Evolutionary conservation across 495 filamentous ascomycete genomes (phyloP).

Genomic region (Endocarpon pusillum): DNA sequence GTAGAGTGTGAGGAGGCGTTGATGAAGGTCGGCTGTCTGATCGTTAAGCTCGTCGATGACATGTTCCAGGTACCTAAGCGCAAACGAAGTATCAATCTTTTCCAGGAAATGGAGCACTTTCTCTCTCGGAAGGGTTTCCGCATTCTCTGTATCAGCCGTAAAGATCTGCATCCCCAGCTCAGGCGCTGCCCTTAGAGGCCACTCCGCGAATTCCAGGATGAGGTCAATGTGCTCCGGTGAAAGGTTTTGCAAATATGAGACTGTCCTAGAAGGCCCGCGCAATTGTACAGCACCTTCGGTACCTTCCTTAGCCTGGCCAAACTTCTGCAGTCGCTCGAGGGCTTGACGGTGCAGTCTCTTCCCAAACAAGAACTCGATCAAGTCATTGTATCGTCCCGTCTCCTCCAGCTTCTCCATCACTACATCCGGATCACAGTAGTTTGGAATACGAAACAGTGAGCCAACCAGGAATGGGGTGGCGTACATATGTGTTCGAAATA

Average conservation of each 20-base stretch:
- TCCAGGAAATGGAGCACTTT: slow-evolving; percentile 59
- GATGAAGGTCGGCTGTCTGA: slow-evolving; percentile 69
- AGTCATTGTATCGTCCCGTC: slow-evolving; percentile 73
- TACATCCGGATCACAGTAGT: slow-evolving; percentile 91
- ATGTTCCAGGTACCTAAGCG: slow-evolving; percentile 78
- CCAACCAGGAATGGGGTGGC: slow-evolving; percentile 69
- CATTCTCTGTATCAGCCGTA: slow-evolving; percentile 83
- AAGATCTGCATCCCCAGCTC: slow-evolving; percentile 90
- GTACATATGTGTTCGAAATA: slow-evolving; percentile 90
- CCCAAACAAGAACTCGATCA: slow-evolving; percentile 93
- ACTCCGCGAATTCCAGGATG: slow-evolving; percentile 78
- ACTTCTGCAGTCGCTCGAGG: slow-evolving; percentile 62
- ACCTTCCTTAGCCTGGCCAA: slow-evolving; percentile 47
- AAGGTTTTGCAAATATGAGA: slow-evolving; percentile 79
- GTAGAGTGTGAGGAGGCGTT: slow-evolving; percentile 61
- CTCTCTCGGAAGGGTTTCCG: slow-evolving; percentile 69
- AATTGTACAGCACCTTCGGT: slow-evolving; percentile 47
- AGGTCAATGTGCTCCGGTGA: slow-evolving; percentile 77
- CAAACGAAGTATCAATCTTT: slow-evolving; percentile 47
- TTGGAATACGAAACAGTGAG: slow-evolving; percentile 85
- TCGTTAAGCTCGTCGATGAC: slow-evolving; percentile 79
- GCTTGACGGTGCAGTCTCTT: slow-evolving; percentile 87
- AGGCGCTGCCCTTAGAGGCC: slow-evolving; percentile 60
- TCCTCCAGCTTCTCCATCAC: slow-evolving; percentile 86
- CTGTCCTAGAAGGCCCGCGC: slow-evolving; percentile 68